A percentile compares a stretch with the other conserved stretches of the same genome.
These are phyloP conservation scores for Adansonia gregorii DNA, from an alignment of 441 rosid genomes.

Conservation along the genomic window DNA sequence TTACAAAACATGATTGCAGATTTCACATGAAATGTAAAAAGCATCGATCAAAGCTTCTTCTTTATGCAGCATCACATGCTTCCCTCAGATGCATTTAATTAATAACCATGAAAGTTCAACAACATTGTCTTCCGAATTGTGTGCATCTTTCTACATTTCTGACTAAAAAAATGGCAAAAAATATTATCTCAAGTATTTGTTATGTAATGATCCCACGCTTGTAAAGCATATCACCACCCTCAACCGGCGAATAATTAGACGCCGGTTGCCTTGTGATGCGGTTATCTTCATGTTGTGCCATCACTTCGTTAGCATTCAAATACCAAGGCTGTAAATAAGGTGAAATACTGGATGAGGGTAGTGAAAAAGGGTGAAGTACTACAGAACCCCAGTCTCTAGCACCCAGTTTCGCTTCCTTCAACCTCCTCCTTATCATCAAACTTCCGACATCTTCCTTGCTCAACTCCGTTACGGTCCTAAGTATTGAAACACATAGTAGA, in stretches of 20 bases:
- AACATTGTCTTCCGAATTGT: not conserved
- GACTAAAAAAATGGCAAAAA: no score
- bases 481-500: constrained; percentile 63
- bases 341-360: constrained; percentile 33
- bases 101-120: not conserved
- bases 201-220: constrained; percentile 58
- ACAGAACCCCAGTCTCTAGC: constrained; percentile 83
- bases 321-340: constrained; percentile 74
- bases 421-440: constrained; percentile 61
- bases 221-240: constrained; percentile 79
- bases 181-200: constrained; percentile 18
- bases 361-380: constrained; percentile 45
- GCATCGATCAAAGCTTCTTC: not conserved
- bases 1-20: not conserved
- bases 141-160: not conserved
- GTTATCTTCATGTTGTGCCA: constrained; percentile 42
- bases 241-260: constrained; percentile 49
- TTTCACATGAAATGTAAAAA: not conserved
- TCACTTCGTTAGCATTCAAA: constrained; percentile 55
- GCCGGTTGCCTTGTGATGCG: constrained; percentile 51
- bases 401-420: constrained; percentile 72
- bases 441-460: constrained; percentile 72
- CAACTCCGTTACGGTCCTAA: constrained; percentile 66
- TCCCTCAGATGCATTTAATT: not conserved
- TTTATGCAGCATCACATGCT: not conserved